Evolutionary conservation across 306 rosid genomes (phyloP).

Genomic region (Geum urbanum): DNA sequence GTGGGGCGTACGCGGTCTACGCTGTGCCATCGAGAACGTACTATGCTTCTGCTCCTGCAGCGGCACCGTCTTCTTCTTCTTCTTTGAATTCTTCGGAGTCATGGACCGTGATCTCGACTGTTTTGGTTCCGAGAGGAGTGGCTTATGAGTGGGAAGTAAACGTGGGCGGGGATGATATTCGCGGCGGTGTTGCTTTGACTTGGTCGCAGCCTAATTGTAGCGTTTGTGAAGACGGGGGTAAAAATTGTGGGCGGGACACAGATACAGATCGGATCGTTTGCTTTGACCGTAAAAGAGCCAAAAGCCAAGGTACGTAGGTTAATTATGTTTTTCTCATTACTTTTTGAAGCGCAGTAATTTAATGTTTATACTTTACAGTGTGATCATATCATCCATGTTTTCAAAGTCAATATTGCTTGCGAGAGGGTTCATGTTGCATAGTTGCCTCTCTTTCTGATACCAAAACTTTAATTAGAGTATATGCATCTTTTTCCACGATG

Average conservation of each 20-base stretch:
- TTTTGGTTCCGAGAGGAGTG: slow-evolving; percentile 29
- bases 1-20: not conserved
- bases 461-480: not conserved
- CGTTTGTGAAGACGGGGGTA: slow-evolving; percentile 24
- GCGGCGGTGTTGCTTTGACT: slow-evolving; percentile 20
- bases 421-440: not conserved
- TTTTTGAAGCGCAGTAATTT: too few relatives aligned
- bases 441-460: not conserved
- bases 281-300: not conserved
- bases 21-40: not conserved
- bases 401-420: not conserved
- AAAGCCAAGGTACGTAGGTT: slow-evolving; percentile 33
- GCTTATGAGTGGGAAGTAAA: not conserved
- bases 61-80: not conserved
- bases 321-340: not conserved
- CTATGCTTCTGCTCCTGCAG: slow-evolving; percentile 1
- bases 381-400: too few relatives aligned
- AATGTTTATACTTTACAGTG: too few relatives aligned
- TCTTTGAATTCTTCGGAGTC: not conserved
- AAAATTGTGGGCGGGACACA: slow-evolving; percentile 35
- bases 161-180: not conserved
- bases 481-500: not conserved
- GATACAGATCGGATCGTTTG: slow-evolving; percentile 25
- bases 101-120: slow-evolving; percentile 34
- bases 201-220: slow-evolving; percentile 45